Evolutionary conservation across 208 protist species (phyloP).

Genomic region (Herpetomonas tarakana): DNA sequence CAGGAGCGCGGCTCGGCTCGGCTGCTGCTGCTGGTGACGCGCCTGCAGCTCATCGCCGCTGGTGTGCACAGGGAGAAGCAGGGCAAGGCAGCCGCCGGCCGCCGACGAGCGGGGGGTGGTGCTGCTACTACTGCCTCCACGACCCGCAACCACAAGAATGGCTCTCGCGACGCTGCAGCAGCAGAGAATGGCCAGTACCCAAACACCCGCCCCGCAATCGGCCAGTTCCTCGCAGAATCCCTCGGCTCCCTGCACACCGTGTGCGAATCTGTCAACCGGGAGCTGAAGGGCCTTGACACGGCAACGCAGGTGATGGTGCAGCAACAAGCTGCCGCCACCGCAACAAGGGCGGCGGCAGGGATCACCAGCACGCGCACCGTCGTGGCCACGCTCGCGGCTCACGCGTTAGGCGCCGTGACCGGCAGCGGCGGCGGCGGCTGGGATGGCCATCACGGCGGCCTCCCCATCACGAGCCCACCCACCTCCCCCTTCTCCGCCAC

Average conservation of each 20-base stretch:
- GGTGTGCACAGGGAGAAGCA: constrained; percentile 9
- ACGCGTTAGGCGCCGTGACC: too few relatives aligned
- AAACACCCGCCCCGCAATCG: not conserved
- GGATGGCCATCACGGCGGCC: too few relatives aligned
- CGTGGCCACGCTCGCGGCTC: too few relatives aligned
- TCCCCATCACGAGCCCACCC: too few relatives aligned
- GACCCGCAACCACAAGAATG: not conserved
- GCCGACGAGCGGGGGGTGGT: too few relatives aligned
- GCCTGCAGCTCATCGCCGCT: constrained; percentile 30
- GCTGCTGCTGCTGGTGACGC: constrained; percentile 31
- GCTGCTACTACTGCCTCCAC: too few relatives aligned
- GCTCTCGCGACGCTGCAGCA: not conserved
- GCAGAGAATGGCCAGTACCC: not conserved
- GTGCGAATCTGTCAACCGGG: not conserved
- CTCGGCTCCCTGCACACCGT: not conserved
- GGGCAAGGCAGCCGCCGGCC: not conserved
- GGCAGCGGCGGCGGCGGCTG: too few relatives aligned
- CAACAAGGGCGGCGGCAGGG: not conserved
- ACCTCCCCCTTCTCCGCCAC: too few relatives aligned
- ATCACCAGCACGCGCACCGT: too few relatives aligned
- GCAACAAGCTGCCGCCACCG: not conserved
- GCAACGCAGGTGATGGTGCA: constrained; percentile 2
- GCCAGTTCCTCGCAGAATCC: constrained; percentile 2
- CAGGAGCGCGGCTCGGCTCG: constrained; percentile 22
- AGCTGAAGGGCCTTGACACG: constrained; percentile 1